phyloP scores from a whole-genome alignment of 495 filamentous ascomycete species.

The Penicillium subrubescens region DNA sequence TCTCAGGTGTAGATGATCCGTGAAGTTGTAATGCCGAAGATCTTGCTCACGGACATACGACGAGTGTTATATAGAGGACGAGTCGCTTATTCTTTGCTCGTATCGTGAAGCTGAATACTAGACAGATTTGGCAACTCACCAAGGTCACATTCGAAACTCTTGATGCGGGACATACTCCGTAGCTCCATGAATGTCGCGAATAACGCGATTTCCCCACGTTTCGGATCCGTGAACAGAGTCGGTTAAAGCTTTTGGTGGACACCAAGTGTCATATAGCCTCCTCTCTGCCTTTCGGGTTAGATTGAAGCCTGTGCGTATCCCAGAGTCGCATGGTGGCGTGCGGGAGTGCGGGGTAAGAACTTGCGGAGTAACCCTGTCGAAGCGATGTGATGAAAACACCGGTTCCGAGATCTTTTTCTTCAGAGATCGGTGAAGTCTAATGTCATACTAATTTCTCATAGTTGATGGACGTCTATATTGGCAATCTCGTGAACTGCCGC shows the following conservation, averaged over 20 bases:
- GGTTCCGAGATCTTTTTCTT: background rate
- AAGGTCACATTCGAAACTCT: background rate
- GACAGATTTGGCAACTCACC: background rate
- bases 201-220: background rate
- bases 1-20: background rate
- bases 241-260: background rate
- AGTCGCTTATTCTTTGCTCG: background rate
- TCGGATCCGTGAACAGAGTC: background rate
- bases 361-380: slow-evolving; percentile 2
- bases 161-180: background rate
- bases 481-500: background rate
- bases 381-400: background rate
- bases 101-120: background rate
- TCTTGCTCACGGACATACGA: background rate
- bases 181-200: background rate
- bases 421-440: background rate
- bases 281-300: background rate
- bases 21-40: background rate
- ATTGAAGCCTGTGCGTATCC: slow-evolving; percentile 3
- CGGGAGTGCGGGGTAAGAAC: slow-evolving; percentile 6
- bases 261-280: background rate
- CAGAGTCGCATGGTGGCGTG: background rate
- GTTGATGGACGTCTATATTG: too few species aligned
- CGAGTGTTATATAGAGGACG: background rate
- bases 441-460: background rate